Conservation (phyloP, 1,284 basidiomycete genomes). For the Irpex lacteus region DNA sequence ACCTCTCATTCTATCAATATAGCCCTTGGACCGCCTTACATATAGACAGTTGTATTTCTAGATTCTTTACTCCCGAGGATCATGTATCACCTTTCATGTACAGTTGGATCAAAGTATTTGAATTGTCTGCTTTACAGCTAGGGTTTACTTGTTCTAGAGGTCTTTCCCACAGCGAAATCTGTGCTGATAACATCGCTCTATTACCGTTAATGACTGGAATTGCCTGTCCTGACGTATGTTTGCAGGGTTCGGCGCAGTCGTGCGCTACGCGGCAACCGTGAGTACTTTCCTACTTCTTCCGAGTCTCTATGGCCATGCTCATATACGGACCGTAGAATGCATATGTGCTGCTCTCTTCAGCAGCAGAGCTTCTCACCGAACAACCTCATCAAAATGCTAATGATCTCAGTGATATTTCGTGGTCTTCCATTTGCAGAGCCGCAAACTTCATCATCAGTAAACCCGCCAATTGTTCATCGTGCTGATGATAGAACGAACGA, state of each 20-base stretch:
- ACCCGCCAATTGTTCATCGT: not conserved
- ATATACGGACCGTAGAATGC: too few relatives aligned
- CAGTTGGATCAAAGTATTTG: not conserved
- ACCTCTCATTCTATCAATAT: not conserved
- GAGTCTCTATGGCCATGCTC: too few relatives aligned
- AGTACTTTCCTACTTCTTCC: not conserved
- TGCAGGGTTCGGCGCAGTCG: too few relatives aligned
- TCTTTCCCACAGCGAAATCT: not conserved
- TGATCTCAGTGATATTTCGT: not conserved
- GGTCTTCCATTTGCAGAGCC: not conserved
- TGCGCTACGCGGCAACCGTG: not conserved
- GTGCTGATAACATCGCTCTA: too few relatives aligned
- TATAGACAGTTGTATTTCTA: slow-evolving; percentile 12
- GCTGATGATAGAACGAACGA: not conserved
- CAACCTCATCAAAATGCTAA: not conserved
- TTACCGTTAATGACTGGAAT: too few relatives aligned
- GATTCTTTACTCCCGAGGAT: not conserved
- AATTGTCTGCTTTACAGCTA: not conserved
- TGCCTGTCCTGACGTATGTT: too few relatives aligned
- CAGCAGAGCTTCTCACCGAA: not conserved
- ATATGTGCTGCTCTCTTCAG: not conserved
- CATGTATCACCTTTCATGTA: not conserved
- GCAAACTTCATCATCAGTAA: not conserved
- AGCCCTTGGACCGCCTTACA: slow-evolving; percentile 27
- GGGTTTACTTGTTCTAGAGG: not conserved